Percentiles rank a stretch among this genome's conserved stretches.
phyloP scores from a whole-genome alignment of 2,329 filamentous ascomycete genomes.

The Orbilia blumenaviensis region DNA sequence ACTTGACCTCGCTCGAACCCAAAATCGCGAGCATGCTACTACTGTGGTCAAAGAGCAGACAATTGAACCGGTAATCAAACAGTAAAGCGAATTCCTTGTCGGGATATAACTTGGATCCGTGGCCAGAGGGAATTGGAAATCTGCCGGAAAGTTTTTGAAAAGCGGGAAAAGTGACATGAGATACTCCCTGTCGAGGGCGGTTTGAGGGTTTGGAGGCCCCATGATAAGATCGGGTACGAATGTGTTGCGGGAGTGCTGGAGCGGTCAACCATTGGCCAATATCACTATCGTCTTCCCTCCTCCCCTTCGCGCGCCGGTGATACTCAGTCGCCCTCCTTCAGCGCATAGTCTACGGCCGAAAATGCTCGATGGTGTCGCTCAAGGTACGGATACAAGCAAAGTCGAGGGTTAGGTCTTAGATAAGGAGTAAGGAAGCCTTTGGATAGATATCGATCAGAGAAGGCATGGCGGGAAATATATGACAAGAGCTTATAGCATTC shows the following conservation, averaged over 20 bases:
- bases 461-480: slow-evolving; percentile 20
- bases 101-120: slow-evolving; percentile 33
- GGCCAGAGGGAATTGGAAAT: slow-evolving; percentile 43
- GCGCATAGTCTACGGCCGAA: neutral
- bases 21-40: slow-evolving; percentile 46
- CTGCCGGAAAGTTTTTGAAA: slow-evolving; percentile 25
- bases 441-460: neutral
- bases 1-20: slow-evolving; percentile 31
- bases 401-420: neutral
- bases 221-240: neutral
- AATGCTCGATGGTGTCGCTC: neutral
- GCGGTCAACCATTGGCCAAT: neutral
- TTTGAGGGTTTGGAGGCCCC: slow-evolving; percentile 43
- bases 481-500: neutral
- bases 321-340: neutral
- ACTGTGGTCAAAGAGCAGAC: slow-evolving; percentile 37
- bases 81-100: slow-evolving; percentile 39
- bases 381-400: neutral
- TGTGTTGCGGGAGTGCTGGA: neutral
- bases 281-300: neutral
- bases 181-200: slow-evolving; percentile 37
- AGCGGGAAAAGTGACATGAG: slow-evolving; percentile 42
- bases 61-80: slow-evolving; percentile 30
- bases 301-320: slow-evolving; percentile 10
- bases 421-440: neutral